Conservation (phyloP, 176 grass and related monocot species). For the Miscanthus lutarioriparius region DNA sequence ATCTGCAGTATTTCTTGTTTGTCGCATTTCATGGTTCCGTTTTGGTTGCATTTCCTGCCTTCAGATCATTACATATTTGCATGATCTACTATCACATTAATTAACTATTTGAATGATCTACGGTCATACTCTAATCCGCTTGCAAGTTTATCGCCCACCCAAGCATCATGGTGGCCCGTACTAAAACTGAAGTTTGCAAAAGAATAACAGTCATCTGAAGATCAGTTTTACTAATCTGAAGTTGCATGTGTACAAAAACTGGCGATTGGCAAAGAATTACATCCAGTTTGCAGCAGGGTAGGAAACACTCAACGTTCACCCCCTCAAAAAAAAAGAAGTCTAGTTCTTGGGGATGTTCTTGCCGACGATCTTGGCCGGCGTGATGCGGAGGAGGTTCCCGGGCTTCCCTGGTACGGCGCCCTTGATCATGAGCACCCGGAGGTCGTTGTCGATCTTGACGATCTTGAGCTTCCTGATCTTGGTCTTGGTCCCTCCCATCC, state of each 20-base stretch:
- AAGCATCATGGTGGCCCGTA: not conserved
- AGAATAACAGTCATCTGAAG: not conserved
- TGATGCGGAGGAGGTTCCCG: constrained; percentile 87
- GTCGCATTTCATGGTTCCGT: not conserved
- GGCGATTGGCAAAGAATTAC: constrained; percentile 22
- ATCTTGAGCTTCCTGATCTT: constrained; percentile 90
- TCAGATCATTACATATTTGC: not conserved
- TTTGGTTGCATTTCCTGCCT: not conserved
- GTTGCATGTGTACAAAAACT: constrained; percentile 30
- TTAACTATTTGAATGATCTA: not conserved
- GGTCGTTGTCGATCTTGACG: constrained; percentile 84
- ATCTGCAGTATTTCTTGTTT: not conserved
- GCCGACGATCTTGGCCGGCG: constrained; percentile 85
- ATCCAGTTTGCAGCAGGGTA: not conserved
- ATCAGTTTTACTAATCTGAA: constrained; percentile 23
- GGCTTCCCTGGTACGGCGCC: constrained; percentile 89
- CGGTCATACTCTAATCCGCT: not conserved
- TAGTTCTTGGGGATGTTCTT: constrained; percentile 88
- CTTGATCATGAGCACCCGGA: constrained; percentile 77
- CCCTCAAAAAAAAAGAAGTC: not conserved
- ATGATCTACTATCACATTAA: not conserved
- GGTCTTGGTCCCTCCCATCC: constrained; percentile 81
- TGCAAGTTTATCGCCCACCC: not conserved
- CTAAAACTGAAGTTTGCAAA: too few species aligned
- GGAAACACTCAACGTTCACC: not conserved